Base-by-base conservation (phyloP, 495 filamentous ascomycete species). In the Pyrenula aspistea region DNA sequence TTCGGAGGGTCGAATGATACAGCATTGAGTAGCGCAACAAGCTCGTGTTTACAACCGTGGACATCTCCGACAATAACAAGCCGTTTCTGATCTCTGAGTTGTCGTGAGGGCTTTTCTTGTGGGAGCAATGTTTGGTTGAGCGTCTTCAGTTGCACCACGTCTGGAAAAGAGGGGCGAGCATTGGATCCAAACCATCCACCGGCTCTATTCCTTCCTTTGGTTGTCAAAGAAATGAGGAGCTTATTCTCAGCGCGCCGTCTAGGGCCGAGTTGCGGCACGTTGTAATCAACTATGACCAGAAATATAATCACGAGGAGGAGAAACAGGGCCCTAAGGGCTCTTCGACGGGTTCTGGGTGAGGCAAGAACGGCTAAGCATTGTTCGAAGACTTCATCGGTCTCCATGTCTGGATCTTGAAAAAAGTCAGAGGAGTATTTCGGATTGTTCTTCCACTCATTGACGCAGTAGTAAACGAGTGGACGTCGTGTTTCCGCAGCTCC, bases 51-150 rank as follows among this genome's bases (percentile, higher is more conserved):
- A 64, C 91, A 91, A 4, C 91, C 92, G 75, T 97, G 92, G 2
- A 96, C 87, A 72, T 97, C 92, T 11, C 92, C 91, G 25, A 97
- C 74, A 52, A 96, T 64, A 10, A 97, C 70, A 22, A 97, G 73
- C 53, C 83, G 62, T 51, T 61, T 71, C 55, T 67, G 54, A 25
- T 70, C 64, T 2, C 49, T 59, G 11, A 51, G 31, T 36, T 56
- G 53, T 20, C 50, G 42, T 22, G 51, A 59, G 2, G 60, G 55
- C 2, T 57, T 12, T 15, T 56, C 56, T 2, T 19, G 21, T 10
- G 76, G 74, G 12, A 77, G 22, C 2, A 74, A 56, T 2, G 58
- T 55, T 10, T 66, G 58, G 55, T 81, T 70, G 59, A 81, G 54
- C 1, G 58, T 68, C 59, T 69, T 66, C 20, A 79, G 63, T 24